Percentiles rank a stretch among this genome's conserved stretches.
Evolutionary conservation across 495 filamentous ascomycete genomes (phyloP).

Genomic region (Entonaema liquescens): DNA sequence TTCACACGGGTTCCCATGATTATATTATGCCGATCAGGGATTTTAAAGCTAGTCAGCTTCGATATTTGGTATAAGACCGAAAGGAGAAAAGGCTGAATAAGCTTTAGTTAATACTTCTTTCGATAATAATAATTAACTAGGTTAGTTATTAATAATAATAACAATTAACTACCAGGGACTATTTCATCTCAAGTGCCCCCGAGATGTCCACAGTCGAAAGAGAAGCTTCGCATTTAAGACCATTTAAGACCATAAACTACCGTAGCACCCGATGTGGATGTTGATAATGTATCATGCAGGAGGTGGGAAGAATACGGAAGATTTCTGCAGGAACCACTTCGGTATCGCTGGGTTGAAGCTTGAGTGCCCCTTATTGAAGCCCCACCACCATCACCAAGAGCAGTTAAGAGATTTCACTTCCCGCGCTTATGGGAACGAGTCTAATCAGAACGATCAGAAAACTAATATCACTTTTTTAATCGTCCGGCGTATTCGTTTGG

Average conservation of each 20-base stretch:
- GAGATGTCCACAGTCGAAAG: neutral
- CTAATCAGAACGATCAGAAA: neutral
- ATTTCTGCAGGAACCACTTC: slow-evolving; percentile 38
- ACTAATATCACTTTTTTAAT: slow-evolving; percentile 6
- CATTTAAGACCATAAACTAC: neutral
- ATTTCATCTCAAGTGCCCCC: neutral
- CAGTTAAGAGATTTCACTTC: slow-evolving; percentile 14
- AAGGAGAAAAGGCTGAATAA: neutral
- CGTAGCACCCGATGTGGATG: slow-evolving; percentile 29
- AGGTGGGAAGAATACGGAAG: slow-evolving; percentile 27
- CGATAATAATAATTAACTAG: too few relatives aligned
- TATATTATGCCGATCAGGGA: neutral
- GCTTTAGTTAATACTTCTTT: neutral
- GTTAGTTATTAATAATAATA: too few relatives aligned
- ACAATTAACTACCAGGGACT: too few relatives aligned
- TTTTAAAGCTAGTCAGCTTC: neutral
- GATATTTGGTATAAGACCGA: neutral
- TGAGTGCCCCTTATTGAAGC: slow-evolving; percentile 12
- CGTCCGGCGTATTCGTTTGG: neutral
- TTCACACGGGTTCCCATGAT: neutral
- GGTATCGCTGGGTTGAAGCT: slow-evolving; percentile 2
- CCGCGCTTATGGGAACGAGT: slow-evolving; percentile 8
- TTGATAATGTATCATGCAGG: slow-evolving; percentile 43
- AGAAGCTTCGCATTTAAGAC: neutral
- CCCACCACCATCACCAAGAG: slow-evolving; percentile 5